Percentiles rank a stretch among this genome's conserved stretches.
Evolutionary conservation across 371 early-diverging fungal genomes (phyloP).

Genomic region (Mitosporidium daphniae): DNA sequence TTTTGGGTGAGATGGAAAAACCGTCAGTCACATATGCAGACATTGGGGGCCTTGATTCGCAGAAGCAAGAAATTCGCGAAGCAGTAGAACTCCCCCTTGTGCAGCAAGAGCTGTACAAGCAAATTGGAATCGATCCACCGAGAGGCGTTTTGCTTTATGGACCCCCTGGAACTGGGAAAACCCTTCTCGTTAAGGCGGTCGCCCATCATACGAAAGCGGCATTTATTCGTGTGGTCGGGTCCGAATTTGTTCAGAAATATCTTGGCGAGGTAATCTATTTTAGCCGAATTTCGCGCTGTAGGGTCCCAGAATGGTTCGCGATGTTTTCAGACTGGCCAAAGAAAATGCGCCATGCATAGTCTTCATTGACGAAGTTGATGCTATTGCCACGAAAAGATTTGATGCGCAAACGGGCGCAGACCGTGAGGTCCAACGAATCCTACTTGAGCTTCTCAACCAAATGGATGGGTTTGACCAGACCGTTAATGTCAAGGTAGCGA

Average conservation of each 20-base stretch:
- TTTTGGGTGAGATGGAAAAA: slow-evolving; percentile 8
- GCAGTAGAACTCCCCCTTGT: slow-evolving; percentile 87
- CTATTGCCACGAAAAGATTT: slow-evolving; percentile 81
- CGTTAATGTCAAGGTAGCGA: slow-evolving; percentile 54
- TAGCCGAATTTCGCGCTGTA: slow-evolving; percentile 11
- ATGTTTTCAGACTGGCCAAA: slow-evolving; percentile 17
- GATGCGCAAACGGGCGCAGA: slow-evolving; percentile 98
- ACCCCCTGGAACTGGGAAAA: slow-evolving; percentile 97
- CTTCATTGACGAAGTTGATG: slow-evolving; percentile 94
- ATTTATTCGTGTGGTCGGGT: slow-evolving; percentile 54
- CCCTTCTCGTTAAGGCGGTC: slow-evolving; percentile 91
- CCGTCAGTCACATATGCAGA: slow-evolving; percentile 86
- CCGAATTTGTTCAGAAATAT: slow-evolving; percentile 68
- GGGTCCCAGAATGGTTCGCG: slow-evolving; percentile 11
- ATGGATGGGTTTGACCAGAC: slow-evolving; percentile 99
- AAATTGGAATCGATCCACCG: slow-evolving; percentile 81
- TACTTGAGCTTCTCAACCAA: slow-evolving; percentile 91
- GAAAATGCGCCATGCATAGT: slow-evolving; percentile 52
- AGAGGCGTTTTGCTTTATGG: slow-evolving; percentile 77
- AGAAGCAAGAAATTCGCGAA: slow-evolving; percentile 79
- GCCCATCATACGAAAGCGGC: slow-evolving; percentile 43
- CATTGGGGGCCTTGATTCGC: slow-evolving; percentile 84
- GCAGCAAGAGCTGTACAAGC: slow-evolving; percentile 73
- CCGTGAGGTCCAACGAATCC: slow-evolving; percentile 95
- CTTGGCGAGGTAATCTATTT: slow-evolving; percentile 50